phyloP scores from a whole-genome alignment of 108 stramenopile genomes.

The Discostella stelligeroides region DNA sequence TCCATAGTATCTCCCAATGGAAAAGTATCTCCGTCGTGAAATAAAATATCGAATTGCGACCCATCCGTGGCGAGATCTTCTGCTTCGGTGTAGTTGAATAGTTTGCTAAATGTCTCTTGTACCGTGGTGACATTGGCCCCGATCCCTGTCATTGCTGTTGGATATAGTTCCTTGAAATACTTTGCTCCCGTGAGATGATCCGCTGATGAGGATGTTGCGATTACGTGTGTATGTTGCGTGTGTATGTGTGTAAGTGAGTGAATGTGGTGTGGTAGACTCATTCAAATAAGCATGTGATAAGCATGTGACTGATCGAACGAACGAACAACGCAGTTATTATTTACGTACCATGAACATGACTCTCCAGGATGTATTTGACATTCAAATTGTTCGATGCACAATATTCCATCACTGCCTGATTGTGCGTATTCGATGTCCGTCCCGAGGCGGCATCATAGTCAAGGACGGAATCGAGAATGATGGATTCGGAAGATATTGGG shows the following conservation, averaged over 20 bases:
- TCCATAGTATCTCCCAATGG: conserved; percentile 23
- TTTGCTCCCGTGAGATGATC: conserved; percentile 54
- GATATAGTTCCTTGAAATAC: conserved; percentile 38
- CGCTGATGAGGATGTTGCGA: conserved; percentile 11
- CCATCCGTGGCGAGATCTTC: conserved; percentile 44
- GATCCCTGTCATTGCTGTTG: conserved; percentile 45
- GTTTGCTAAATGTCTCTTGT: conserved; percentile 30
- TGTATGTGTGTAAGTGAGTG: too few relatives aligned
- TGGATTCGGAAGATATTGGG: conserved; percentile 22
- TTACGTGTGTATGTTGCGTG: too few relatives aligned
- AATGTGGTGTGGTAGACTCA: too few relatives aligned
- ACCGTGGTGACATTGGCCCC: conserved; percentile 48
- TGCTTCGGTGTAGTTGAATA: conserved; percentile 39
- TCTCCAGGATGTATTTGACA: conserved; percentile 46
- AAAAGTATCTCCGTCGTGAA: conserved; percentile 44
- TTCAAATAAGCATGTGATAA: not conserved
- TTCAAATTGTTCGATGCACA: conserved; percentile 15
- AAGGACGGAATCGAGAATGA: conserved; percentile 53
- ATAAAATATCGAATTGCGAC: conserved; percentile 43
- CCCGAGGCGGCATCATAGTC: conserved; percentile 49
- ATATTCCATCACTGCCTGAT: conserved; percentile 26
- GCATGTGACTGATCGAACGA: not conserved
- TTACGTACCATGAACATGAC: conserved; percentile 42
- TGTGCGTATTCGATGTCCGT: conserved; percentile 41
- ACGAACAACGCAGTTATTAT: not conserved